These are phyloP conservation scores for Diospyros kaki DNA, from an alignment of 148 eudicot genomes.

Conservation along the genomic window DNA sequence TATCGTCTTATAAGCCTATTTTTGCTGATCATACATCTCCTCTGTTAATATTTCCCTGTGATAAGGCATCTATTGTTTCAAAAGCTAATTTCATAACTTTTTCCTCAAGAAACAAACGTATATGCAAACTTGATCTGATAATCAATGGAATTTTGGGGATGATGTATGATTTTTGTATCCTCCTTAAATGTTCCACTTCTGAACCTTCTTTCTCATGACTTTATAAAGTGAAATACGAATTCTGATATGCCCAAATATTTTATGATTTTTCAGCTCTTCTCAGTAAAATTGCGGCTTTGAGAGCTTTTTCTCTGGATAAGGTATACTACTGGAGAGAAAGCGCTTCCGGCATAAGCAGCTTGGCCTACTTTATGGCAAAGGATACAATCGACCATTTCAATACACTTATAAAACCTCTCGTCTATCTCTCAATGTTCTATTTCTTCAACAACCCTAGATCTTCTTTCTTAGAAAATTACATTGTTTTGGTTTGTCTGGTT, in stretches of 20 bases:
- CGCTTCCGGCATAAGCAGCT: slow-evolving; percentile 71
- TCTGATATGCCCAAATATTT: slow-evolving; percentile 12
- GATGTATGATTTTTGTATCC: too few species aligned
- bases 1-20: not conserved
- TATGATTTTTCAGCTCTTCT: slow-evolving; percentile 52
- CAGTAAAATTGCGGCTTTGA: slow-evolving; percentile 58
- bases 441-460: slow-evolving; percentile 84
- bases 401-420: slow-evolving; percentile 55
- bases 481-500: slow-evolving; percentile 55
- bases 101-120: not conserved
- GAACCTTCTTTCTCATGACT: too few species aligned
- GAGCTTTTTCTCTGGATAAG: slow-evolving; percentile 63
- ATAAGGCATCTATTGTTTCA: not conserved
- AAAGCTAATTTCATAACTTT: not conserved
- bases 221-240: not conserved
- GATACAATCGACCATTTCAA: slow-evolving; percentile 63
- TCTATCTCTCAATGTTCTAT: slow-evolving; percentile 76
- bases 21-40: too few species aligned
- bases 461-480: slow-evolving; percentile 53
- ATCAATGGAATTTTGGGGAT: not conserved
- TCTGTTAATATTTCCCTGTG: too few species aligned
- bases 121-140: not conserved
- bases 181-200: too few species aligned
- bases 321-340: slow-evolving; percentile 75
- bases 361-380: slow-evolving; percentile 70